These are phyloP conservation scores for Peronospora farinosa DNA, from an alignment of 352 stramenopile genomes.

Conservation along the genomic window DNA sequence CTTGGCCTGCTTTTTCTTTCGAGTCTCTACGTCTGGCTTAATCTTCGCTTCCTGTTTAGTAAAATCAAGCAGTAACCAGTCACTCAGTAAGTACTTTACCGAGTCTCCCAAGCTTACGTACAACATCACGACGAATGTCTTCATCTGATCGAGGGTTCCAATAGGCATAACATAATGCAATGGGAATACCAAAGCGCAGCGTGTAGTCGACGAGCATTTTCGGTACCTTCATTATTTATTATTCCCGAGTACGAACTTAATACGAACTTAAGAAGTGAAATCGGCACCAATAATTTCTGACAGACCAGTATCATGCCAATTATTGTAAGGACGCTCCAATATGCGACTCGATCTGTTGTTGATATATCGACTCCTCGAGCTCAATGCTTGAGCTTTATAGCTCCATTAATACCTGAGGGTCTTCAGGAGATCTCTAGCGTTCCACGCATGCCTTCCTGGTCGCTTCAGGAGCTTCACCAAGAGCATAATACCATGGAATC, in stretches of 20 bases:
- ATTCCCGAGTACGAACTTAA: conserved; percentile 11
- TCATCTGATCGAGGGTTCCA: conserved; percentile 72
- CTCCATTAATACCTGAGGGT: conserved; percentile 34
- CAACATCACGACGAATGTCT: conserved; percentile 68
- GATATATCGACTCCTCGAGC: not conserved
- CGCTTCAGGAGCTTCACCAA: conserved; percentile 70
- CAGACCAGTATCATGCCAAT: conserved; percentile 5
- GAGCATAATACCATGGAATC: conserved; percentile 41
- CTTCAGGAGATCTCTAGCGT: conserved; percentile 55
- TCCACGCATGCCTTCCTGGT: conserved; percentile 70
- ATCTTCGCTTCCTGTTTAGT: conserved; percentile 53
- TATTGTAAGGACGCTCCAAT: conserved; percentile 20
- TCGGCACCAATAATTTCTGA: conserved; percentile 4
- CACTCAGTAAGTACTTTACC: too few relatives aligned
- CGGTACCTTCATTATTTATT: conserved; percentile 56
- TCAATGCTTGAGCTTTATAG: conserved; percentile 17
- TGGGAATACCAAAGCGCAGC: conserved; percentile 66
- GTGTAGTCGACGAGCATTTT: conserved; percentile 83
- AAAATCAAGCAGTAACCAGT: conserved; percentile 1
- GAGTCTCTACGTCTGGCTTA: conserved; percentile 48
- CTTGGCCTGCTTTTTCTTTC: conserved; percentile 64
- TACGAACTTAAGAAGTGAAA: not conserved
- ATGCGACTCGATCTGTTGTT: conserved; percentile 8
- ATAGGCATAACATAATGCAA: conserved; percentile 54
- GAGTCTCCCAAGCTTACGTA: conserved; percentile 27